A percentile compares a stretch with the other conserved stretches of the same genome.
Evolutionary conservation across 768 basidiomycete species (phyloP).

Genomic region (Boletus patriciae): DNA sequence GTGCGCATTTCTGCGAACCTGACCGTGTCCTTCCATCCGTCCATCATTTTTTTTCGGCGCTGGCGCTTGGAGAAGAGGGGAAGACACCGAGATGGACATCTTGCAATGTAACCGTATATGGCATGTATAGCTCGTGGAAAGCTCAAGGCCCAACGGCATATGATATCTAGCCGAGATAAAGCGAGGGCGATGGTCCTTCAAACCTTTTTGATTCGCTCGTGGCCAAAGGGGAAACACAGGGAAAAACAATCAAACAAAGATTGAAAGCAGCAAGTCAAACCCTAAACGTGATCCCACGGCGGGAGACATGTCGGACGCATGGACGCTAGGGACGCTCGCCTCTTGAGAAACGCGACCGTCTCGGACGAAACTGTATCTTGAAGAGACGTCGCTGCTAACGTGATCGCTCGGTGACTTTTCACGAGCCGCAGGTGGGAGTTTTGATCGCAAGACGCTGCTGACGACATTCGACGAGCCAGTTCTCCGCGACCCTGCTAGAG

Average conservation of each 20-base stretch:
- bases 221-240: not conserved
- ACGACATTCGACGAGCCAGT: not conserved
- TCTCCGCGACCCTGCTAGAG: slow-evolving; percentile 1
- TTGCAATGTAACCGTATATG: slow-evolving; percentile 26
- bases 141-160: slow-evolving; percentile 19
- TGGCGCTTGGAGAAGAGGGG: not conserved
- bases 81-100: slow-evolving; percentile 7
- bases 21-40: slow-evolving; percentile 14
- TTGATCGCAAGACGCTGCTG: not conserved
- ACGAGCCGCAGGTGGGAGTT: not conserved
- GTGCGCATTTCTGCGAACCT: slow-evolving; percentile 6
- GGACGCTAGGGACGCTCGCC: not conserved
- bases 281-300: not conserved
- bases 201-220: slow-evolving; percentile 8
- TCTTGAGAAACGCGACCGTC: not conserved
- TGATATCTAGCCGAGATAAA: slow-evolving; percentile 31
- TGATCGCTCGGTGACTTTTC: not conserved
- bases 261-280: not conserved
- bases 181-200: not conserved
- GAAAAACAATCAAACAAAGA: not conserved
- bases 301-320: not conserved
- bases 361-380: not conserved
- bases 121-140: slow-evolving; percentile 30
- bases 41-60: not conserved
- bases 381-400: not conserved